Evolutionary conservation across 2,329 filamentous ascomycete species (phyloP), one percentile per base, ranked within the genome.

Genomic region (Phialemonium atrogriseum): DNA sequence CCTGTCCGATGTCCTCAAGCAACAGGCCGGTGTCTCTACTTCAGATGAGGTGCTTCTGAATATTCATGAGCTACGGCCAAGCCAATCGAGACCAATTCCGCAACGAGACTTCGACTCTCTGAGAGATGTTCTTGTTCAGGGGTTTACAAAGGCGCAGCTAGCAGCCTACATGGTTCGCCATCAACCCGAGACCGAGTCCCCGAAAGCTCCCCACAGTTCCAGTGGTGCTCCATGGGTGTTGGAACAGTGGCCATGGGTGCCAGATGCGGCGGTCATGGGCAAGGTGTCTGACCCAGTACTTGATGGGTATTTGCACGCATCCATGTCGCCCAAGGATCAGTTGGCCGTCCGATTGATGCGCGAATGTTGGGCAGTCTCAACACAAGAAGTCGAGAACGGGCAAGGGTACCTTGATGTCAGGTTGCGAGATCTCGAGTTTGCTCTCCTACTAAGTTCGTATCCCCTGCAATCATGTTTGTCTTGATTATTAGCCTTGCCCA

Each of bases 111-210:
- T 70, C 32, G 46, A 55, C 4, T 50, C 52, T 10, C 44, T 76
- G 10, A 43, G 56, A 16, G 36, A 51, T 1, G 39, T 44, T 4
- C 51, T 75, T 5, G 27, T 49, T 10, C 40, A 55, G 0, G 65
- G 70, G 7, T 76, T 76, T 44, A 66, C 66, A 0, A 45, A 35
- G 1, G 21, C 42, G 0, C 71, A 76, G 40, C 51, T 77, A 12
- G 36, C 35, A 7, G 42, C 46, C 3, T 77, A 76, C 36, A 43
- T 65, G n/a, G n/a, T n/a, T n/a, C n/a, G 7, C 20, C 13, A 27
- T 17, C 12, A 16, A 37, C 23, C 32, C 32, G 7, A n/a, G 26
- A 19, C 10, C 3, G 5, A 3, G n/a, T n/a, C n/a, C n/a, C n/a
- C n/a, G n/a, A n/a, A n/a, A n/a, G n/a, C n/a, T n/a, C n/a, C n/a